phyloP scores from a whole-genome alignment of 1,284 basidiomycete genomes.

The Ganoderma sinense region DNA sequence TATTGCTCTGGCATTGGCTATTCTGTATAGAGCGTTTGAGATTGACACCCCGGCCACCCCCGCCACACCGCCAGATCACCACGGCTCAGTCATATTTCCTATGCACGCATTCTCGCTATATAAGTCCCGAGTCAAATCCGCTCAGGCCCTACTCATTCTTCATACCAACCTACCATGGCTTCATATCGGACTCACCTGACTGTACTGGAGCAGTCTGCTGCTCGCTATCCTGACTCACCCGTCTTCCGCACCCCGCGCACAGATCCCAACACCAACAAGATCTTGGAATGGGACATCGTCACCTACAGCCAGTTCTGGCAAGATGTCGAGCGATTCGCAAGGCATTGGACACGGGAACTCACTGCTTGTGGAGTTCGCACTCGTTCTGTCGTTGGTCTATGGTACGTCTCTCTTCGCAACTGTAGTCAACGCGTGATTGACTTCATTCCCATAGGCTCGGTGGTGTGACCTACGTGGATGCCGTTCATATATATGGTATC shows the following conservation, averaged over 20 bases:
- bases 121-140: constrained; percentile 14
- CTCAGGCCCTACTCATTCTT: constrained; percentile 8
- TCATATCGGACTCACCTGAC: constrained; percentile 53
- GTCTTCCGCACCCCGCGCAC: constrained; percentile 59
- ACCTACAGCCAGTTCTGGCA: constrained; percentile 59
- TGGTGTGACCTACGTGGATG: constrained; percentile 71
- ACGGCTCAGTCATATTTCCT: constrained; percentile 28
- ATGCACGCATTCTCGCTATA: constrained; percentile 21
- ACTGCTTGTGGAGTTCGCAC: constrained; percentile 50
- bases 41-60: constrained; percentile 29
- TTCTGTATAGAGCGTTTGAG: constrained; percentile 30
- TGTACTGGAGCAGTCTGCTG: constrained; percentile 55
- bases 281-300: constrained; percentile 56
- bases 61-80: constrained; percentile 28
- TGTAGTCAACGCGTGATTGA: constrained; percentile 22
- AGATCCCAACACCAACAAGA: constrained; percentile 43
- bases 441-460: constrained; percentile 55
- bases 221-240: constrained; percentile 49
- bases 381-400: constrained; percentile 70
- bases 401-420: constrained; percentile 48
- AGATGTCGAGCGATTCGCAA: constrained; percentile 62
- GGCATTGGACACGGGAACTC: constrained; percentile 60
- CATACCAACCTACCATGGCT: constrained; percentile 33
- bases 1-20: constrained; percentile 29
- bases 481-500: constrained; percentile 74